Conservation (phyloP, 371 early-diverging fungal species). For the Choanephora cucurbitarum region DNA sequence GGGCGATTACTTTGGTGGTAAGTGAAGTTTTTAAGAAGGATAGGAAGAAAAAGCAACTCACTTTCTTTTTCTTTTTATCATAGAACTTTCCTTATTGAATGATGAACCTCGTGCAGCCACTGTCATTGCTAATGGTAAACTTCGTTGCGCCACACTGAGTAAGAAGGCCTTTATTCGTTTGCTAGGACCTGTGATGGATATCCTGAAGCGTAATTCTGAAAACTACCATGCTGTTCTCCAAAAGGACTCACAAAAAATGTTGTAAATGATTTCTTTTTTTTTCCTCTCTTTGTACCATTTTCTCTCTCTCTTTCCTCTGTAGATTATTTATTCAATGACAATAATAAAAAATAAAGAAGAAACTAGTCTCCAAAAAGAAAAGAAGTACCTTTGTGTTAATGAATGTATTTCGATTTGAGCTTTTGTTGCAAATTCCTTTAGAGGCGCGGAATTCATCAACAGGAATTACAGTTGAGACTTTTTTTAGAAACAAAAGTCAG, state of each 20-base stretch:
- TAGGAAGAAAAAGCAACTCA: not conserved
- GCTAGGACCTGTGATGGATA: conserved; percentile 89
- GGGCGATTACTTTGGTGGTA: conserved; percentile 96
- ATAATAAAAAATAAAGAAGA: too few relatives aligned
- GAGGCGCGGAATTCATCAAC: too few relatives aligned
- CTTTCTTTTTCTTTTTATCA: too few relatives aligned
- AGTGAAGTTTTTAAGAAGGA: conserved; percentile 5
- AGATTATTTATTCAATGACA: too few relatives aligned
- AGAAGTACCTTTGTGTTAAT: too few relatives aligned
- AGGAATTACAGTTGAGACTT: too few relatives aligned
- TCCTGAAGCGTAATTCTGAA: conserved; percentile 83
- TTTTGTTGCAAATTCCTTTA: too few relatives aligned
- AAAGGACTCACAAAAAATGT: conserved; percentile 11
- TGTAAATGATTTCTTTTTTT: not conserved
- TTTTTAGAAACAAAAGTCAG: too few relatives aligned
- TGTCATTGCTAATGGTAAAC: conserved; percentile 82
- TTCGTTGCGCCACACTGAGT: conserved; percentile 91
- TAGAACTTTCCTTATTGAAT: conserved; percentile 89
- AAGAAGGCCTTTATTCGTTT: conserved; percentile 92
- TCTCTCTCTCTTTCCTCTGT: too few relatives aligned
- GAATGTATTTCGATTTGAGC: too few relatives aligned
- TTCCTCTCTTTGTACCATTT: too few relatives aligned
- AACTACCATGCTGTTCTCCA: conserved; percentile 66
- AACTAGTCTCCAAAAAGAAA: too few relatives aligned
- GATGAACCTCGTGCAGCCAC: conserved; percentile 93